These are phyloP conservation scores for Candida nemodendra DNA, from an alignment of 805 yeast species.

Conservation along the genomic window DNA sequence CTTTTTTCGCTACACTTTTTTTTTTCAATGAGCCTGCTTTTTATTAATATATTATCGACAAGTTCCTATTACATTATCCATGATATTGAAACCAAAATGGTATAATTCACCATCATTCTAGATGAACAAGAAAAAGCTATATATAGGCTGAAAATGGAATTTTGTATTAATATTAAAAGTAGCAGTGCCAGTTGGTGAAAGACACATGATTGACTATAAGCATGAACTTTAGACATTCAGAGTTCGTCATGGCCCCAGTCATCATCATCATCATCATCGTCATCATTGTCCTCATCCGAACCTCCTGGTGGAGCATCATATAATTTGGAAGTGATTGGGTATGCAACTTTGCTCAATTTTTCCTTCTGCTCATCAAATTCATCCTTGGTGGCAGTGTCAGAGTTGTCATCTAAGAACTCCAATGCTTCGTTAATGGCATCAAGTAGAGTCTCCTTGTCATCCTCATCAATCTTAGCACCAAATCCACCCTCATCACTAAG, in stretches of 20 bases:
- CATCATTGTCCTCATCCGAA: slow-evolving; percentile 49
- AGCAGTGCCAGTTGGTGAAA: no score
- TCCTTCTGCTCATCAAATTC: slow-evolving; percentile 93
- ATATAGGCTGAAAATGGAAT: slow-evolving; percentile 6
- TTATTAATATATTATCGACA: no score
- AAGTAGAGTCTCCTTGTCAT: slow-evolving; percentile 82
- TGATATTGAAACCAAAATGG: background rate
- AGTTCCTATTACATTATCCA: no score
- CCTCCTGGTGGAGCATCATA: slow-evolving; percentile 50
- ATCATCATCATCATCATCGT: slow-evolving; percentile 55
- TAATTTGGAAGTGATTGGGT: slow-evolving; percentile 89
- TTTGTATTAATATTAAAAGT: slow-evolving; percentile 4
- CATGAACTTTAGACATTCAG: no score
- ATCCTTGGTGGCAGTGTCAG: slow-evolving; percentile 82
- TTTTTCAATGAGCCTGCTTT: no score
- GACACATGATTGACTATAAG: no score
- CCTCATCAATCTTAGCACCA: slow-evolving; percentile 80
- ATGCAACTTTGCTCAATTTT: slow-evolving; percentile 74
- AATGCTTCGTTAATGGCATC: slow-evolving; percentile 87
- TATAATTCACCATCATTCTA: no score
- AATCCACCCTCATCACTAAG: slow-evolving; percentile 49
- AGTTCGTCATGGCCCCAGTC: slow-evolving; percentile 72
- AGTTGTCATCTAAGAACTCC: slow-evolving; percentile 65
- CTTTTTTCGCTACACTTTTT: no score
- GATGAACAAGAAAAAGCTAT: slow-evolving; percentile 7